Evolutionary conservation across 2,329 filamentous ascomycete genomes (phyloP).

Genomic region (Fusarium ambrosium): DNA sequence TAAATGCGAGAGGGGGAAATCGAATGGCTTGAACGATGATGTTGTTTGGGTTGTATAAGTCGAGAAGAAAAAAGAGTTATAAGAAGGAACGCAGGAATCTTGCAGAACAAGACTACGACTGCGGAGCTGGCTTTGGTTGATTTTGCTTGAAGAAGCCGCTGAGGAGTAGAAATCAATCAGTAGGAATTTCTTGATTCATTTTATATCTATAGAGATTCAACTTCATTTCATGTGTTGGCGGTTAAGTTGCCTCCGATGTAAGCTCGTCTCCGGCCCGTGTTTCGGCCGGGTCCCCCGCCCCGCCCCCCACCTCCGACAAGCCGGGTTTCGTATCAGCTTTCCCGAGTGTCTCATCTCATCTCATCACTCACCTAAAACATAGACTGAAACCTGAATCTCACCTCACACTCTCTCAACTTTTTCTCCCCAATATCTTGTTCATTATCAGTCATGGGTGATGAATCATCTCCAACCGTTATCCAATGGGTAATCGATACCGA

Average conservation of each 20-base stretch:
- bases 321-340: slow-evolving; percentile 34
- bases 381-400: slow-evolving; percentile 35
- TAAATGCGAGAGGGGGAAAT: background rate
- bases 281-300: slow-evolving; percentile 21
- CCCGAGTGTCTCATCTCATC: slow-evolving; percentile 37
- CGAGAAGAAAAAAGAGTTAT: background rate
- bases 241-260: background rate
- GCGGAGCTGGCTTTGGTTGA: slow-evolving; percentile 24
- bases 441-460: slow-evolving; percentile 24
- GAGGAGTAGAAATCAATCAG: slow-evolving; percentile 12
- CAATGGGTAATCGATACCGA: slow-evolving; percentile 76
- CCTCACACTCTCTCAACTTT: slow-evolving; percentile 18
- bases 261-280: slow-evolving; percentile 28
- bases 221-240: background rate
- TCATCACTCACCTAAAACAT: slow-evolving; percentile 24
- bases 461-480: slow-evolving; percentile 57
- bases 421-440: background rate
- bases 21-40: slow-evolving; percentile 19
- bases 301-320: slow-evolving; percentile 35
- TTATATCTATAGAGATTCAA: background rate
- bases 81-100: slow-evolving; percentile 27
- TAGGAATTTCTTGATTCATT: background rate
- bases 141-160: slow-evolving; percentile 24
- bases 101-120: slow-evolving; percentile 31
- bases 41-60: slow-evolving; percentile 5